These are phyloP conservation scores for Citrus glauca DNA, from an alignment of 345 rosid species.

Conservation along the genomic window DNA sequence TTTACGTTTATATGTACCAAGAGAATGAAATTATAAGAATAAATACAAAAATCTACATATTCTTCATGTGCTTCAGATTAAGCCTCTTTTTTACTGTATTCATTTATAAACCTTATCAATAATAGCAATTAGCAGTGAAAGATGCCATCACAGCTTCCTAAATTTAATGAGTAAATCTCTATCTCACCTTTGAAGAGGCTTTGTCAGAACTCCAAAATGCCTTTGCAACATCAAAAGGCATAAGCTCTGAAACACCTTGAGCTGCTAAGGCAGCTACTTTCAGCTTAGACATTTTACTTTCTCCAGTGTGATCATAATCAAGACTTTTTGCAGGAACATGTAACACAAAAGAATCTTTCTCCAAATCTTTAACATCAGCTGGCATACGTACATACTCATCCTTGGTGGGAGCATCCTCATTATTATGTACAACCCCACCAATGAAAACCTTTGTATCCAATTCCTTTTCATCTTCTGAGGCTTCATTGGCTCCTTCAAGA, in stretches of 20 bases:
- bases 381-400: constrained; percentile 73
- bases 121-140: background rate
- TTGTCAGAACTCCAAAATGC: constrained; percentile 74
- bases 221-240: constrained; percentile 90
- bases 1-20: background rate
- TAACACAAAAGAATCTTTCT: constrained; percentile 74
- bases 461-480: constrained; percentile 50
- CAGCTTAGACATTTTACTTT: constrained; percentile 46
- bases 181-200: constrained; percentile 76
- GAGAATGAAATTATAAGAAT: background rate
- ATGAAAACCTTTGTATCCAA: constrained; percentile 71
- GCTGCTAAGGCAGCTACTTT: constrained; percentile 78
- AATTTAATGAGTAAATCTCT: background rate
- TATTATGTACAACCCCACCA: constrained; percentile 87
- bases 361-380: constrained; percentile 59
- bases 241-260: constrained; percentile 79
- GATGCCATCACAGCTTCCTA: constrained; percentile 5
- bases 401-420: constrained; percentile 56
- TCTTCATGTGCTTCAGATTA: constrained; percentile 1
- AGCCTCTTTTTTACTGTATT: background rate
- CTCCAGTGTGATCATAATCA: constrained; percentile 35
- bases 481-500: constrained; percentile 34
- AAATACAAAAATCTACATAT: background rate
- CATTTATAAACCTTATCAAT: background rate
- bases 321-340: constrained; percentile 56